A percentile compares a stretch with the other conserved stretches of the same genome.
Conservation (phyloP, 257 asterid species). For the Nicotiana otophora region DNA sequence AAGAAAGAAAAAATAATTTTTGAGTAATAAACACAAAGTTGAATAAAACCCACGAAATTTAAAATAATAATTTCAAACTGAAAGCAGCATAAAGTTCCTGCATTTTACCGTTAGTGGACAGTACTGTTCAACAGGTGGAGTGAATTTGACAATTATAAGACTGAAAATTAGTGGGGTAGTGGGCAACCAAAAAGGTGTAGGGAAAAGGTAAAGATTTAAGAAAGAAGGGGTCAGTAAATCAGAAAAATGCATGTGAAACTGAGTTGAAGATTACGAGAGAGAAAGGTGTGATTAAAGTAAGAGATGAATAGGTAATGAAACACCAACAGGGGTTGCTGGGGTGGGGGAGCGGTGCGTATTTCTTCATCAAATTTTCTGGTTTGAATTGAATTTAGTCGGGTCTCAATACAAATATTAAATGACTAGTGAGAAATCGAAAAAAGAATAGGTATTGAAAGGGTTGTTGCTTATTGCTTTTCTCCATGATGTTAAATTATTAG, state of each 20-base stretch:
- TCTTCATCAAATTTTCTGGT: no score
- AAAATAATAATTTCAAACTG: no score
- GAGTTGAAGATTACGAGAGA: neutral
- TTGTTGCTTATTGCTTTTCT: no score
- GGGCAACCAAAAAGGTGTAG: neutral
- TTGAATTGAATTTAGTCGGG: no score
- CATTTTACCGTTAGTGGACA: neutral
- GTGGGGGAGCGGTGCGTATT: no score
- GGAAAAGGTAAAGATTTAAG: neutral
- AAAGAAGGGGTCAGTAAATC: neutral
- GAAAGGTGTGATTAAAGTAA: neutral
- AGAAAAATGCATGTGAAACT: neutral
- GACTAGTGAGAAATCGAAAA: no score
- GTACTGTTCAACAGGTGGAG: neutral
- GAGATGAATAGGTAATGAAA: neutral
- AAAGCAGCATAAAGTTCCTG: neutral
- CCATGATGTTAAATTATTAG: no score
- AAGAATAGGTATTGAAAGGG: no score
- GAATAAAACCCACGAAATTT: no score
- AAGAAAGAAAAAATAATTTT: no score
- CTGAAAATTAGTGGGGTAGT: neutral
- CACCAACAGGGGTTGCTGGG: rapidly evolving
- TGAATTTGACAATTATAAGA: neutral
- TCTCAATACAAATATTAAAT: no score
- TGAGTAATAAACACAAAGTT: no score